Evolutionary conservation across 1,139 yeast species (phyloP), one percentile per base, ranked within the genome.

Genomic region (Geotrichum fermentans): DNA sequence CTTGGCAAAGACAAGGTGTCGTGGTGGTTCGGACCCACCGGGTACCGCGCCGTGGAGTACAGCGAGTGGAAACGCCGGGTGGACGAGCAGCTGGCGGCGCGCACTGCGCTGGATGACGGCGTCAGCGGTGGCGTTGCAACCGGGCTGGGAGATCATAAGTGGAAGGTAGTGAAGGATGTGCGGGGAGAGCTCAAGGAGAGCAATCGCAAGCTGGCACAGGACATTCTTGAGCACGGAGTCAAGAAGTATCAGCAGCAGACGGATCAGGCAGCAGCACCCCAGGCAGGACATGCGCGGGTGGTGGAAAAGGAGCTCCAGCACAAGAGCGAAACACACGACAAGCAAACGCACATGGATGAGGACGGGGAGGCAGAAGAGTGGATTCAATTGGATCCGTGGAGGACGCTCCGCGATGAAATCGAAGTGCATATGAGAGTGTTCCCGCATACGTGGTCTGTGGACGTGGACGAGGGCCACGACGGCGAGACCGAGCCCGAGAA

Each of bases 1-100:
- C n/a, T 10, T 10, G 38, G 38, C 38, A 13, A 16, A 14, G 22
- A 35, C 16, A 41, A 51, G 16, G 56, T 61, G 6, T 57, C 58
- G 13, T 22, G 28, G 39, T 65, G 69, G 69, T 61, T 64, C 45
- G 69, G 69, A 3, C 68, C 69, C 1, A 37, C 40, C n/a, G 62
- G 60, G 7, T 64, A 65, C 52, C 43, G 45, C 20, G 58, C 69
- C 5, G 55, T 61, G 7, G 54, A 56, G 8, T 56, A 58, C 50
- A 47, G 47, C 4, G 66, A 63, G 39, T 65, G 68, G 68, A 59
- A 56, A 34, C 42, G 50, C 32, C 54, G 67, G 20, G 53, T 60
- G 21, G 61, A 56, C 28, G 53, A 52, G 11, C 53, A 49, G 33
- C 40, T 55, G 18, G 28, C 28, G 10, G 8, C 28, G 10, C 6